Conservation (phyloP, 306 rosid genomes). For the Canavalia ensiformis region DNA sequence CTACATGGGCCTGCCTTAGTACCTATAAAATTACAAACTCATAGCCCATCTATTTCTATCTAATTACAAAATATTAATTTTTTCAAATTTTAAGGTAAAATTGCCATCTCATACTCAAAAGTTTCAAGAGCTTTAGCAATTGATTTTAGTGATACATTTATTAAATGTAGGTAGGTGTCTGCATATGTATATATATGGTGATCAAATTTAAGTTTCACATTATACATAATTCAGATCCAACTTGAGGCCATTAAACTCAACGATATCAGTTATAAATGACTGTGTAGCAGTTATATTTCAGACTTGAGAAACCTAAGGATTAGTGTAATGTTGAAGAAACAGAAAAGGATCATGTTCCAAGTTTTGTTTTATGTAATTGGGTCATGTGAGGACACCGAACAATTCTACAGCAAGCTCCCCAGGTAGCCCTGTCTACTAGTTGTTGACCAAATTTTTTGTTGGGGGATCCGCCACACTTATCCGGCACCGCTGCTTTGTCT, state of each 20-base stretch:
- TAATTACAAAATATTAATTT: not conserved
- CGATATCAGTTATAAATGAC: not conserved
- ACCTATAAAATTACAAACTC: not conserved
- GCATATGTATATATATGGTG: not conserved
- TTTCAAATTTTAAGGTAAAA: too few species aligned
- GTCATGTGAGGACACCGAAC: not conserved
- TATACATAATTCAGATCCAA: not conserved
- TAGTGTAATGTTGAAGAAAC: not conserved
- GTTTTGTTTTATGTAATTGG: not conserved
- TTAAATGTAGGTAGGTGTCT: not conserved
- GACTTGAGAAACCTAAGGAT: not conserved
- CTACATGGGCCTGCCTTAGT: slow-evolving; percentile 1
- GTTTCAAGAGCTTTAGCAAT: not conserved
- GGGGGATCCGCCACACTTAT: slow-evolving; percentile 6
- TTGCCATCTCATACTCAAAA: too few species aligned
- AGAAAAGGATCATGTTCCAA: not conserved
- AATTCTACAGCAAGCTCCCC: not conserved
- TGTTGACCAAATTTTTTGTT: not conserved
- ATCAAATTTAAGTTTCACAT: slow-evolving; percentile 10
- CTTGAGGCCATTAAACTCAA: not conserved
- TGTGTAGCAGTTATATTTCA: not conserved
- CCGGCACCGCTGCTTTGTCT: not conserved
- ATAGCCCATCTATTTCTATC: not conserved
- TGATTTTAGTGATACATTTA: not conserved
- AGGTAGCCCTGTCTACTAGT: slow-evolving; percentile 5